Evolutionary conservation across 1,284 basidiomycete species (phyloP).

Genomic region (Entoloma clypeatum): DNA sequence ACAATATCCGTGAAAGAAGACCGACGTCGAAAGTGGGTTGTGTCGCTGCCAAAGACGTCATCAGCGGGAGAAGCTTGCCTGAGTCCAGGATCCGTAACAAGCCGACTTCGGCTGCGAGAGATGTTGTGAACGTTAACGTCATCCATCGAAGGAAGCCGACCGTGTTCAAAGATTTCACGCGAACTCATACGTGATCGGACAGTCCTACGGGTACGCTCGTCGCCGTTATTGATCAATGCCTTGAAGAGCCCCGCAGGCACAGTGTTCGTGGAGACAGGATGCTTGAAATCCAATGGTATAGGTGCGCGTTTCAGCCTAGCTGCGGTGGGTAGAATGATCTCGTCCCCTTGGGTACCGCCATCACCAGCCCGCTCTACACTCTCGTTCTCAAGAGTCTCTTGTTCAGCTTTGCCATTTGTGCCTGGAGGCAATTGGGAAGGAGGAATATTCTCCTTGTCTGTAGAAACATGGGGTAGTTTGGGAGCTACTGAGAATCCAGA

Average conservation of each 20-base stretch:
- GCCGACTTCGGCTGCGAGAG: constrained; percentile 44
- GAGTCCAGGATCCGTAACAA: constrained; percentile 54
- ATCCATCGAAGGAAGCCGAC: constrained; percentile 66
- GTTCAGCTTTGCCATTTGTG: constrained; percentile 17
- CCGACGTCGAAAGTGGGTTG: constrained; percentile 41
- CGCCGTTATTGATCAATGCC: constrained; percentile 56
- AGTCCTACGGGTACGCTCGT: constrained; percentile 61
- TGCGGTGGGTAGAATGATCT: constrained; percentile 27
- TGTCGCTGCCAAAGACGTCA: constrained; percentile 49
- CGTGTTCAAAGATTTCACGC: constrained; percentile 55
- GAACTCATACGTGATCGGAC: constrained; percentile 74
- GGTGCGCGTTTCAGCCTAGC: constrained; percentile 64
- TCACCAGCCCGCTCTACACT: constrained; percentile 30
- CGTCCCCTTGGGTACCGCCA: constrained; percentile 23
- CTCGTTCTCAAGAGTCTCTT: constrained; percentile 25
- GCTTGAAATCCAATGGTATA: constrained; percentile 77
- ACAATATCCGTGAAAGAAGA: constrained; percentile 62
- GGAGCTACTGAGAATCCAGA: constrained; percentile 47
- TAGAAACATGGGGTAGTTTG: constrained; percentile 33
- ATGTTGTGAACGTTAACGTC: constrained; percentile 60
- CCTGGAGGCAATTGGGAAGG: constrained; percentile 4
- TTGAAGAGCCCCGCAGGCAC: constrained; percentile 83
- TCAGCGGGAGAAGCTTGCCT: constrained; percentile 33
- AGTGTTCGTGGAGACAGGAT: constrained; percentile 65
- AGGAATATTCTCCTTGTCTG: constrained; percentile 16